Evolutionary conservation across 2,329 filamentous ascomycete genomes (phyloP), one percentile per base, ranked within the genome.

Genomic region (Pseudocercospora macadamiae): DNA sequence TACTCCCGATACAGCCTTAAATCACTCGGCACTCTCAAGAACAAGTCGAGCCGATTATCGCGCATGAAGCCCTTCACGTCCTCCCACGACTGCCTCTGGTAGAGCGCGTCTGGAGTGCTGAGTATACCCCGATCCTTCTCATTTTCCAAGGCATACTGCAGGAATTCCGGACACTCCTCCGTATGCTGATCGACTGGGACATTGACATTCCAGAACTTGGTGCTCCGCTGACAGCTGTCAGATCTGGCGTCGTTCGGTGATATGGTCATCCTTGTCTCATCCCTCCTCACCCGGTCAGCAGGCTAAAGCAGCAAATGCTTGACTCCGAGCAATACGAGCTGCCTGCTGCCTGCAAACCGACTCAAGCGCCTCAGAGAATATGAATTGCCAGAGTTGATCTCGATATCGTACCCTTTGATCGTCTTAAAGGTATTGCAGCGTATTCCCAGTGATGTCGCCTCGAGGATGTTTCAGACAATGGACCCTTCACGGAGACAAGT

Each of bases 121-220:
- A 97, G 82, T 68, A 92, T 90, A 39, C 73, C 71, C 12, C 81
- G 78, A 73, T 96, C 90, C 75, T 95, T 96, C 44, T 79, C 77
- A 51, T 79, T 82, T 4, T 56, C 14, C 48, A 68, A 51, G 55
- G 88, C 77, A 64, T 84, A 79, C 51, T 71, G 74, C 34, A 97
- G 83, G 71, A 85, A 95, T 4, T 83, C 80, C 0, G 93, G 93
- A 70, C 92, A 96, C 54, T 86, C 79, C 2, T 75, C 67, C 0
- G 87, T 85, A 72, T 87, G 85, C 63, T 88, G 76, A 23, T 79
- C 72, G 32, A 78, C 75, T 0, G 89, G 86, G 14, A 96, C 77
- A 73, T 96, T 96, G 74, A 89, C 82, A 63, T 93, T 88, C 92
- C 92, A 96, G 78, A 89, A 96, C 0, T 89, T 87, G 18, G 58